These are phyloP conservation scores for Melanomma pulvis-pyrius DNA, from an alignment of 495 filamentous ascomycete genomes.

Conservation along the genomic window DNA sequence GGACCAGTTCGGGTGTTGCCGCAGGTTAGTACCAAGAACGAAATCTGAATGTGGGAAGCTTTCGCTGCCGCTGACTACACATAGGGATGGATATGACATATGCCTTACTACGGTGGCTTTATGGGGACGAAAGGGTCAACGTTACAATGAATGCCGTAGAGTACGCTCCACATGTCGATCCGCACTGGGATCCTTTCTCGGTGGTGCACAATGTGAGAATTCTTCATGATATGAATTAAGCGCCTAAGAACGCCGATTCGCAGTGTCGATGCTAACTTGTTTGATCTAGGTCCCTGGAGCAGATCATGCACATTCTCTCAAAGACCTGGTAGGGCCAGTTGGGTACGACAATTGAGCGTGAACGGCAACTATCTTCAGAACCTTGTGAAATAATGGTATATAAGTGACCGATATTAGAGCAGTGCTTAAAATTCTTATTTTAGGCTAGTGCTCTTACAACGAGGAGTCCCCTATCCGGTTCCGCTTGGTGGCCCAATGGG, in stretches of 20 bases:
- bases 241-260: background rate
- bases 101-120: background rate
- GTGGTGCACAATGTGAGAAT: slow-evolving; percentile 18
- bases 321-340: background rate
- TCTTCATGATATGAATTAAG: background rate
- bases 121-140: background rate
- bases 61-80: background rate
- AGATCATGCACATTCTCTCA: background rate
- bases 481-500: no score
- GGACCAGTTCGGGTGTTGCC: slow-evolving; percentile 13
- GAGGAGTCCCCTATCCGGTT: no score
- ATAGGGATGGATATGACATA: slow-evolving; percentile 12
- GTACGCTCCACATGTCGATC: slow-evolving; percentile 4
- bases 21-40: background rate
- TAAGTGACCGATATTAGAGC: no score
- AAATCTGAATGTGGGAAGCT: background rate
- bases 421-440: no score
- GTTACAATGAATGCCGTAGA: background rate
- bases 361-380: no score
- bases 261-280: background rate
- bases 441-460: no score
- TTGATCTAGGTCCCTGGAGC: background rate
- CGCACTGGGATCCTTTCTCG: slow-evolving; percentile 44
- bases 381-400: no score
- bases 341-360: no score